A percentile compares a stretch with the other conserved stretches of the same genome.
Conservation (phyloP, 2,329 filamentous ascomycete genomes). For the Fusarium sp. region DNA sequence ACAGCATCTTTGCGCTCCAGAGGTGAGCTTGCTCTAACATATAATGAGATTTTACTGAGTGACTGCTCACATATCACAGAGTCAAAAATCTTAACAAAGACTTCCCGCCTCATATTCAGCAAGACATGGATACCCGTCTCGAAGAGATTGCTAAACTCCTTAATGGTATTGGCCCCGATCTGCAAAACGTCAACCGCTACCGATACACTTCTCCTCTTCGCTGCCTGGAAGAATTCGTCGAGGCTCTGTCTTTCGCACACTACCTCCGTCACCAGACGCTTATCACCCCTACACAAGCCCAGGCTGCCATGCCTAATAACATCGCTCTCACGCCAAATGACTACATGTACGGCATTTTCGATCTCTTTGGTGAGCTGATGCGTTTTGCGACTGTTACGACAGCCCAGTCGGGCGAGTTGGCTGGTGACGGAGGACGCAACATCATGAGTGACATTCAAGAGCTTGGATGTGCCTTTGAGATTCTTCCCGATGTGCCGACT, state of each 20-base stretch:
- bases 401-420: conserved; percentile 76
- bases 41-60: neutral
- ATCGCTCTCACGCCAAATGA: conserved; percentile 83
- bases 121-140: conserved; percentile 79
- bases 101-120: conserved; percentile 77
- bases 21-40: conserved; percentile 49
- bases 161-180: conserved; percentile 76
- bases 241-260: conserved; percentile 89
- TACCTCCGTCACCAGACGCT: conserved; percentile 86
- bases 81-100: conserved; percentile 74
- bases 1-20: conserved; percentile 58
- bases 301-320: conserved; percentile 62
- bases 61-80: conserved; percentile 59
- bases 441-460: conserved; percentile 87
- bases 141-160: conserved; percentile 80
- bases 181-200: conserved; percentile 83
- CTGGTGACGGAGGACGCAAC: conserved; percentile 62
- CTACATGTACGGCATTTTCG: conserved; percentile 92
- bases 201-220: conserved; percentile 86
- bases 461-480: conserved; percentile 83
- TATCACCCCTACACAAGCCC: conserved; percentile 76
- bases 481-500: conserved; percentile 72
- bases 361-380: conserved; percentile 97
- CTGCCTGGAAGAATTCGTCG: conserved; percentile 94
- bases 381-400: conserved; percentile 92